Conservation (phyloP, 495 filamentous ascomycete species). For the Neohortaea acidophila region DNA sequence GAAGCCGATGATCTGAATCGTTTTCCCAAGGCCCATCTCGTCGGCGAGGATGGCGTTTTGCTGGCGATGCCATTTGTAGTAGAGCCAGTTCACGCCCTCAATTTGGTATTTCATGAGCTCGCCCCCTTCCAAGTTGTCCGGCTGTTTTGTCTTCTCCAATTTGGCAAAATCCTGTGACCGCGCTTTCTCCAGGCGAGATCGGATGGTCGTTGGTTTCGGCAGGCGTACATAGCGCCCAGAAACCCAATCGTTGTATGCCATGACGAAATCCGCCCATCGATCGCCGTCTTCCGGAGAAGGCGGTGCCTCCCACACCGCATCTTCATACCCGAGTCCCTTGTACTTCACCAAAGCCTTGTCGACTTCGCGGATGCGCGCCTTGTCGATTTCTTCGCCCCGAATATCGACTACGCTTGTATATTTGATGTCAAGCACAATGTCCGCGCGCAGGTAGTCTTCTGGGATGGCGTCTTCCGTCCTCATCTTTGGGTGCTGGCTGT, state of each 20-base stretch:
- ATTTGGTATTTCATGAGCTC: slow-evolving; percentile 87
- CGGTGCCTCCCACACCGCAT: slow-evolving; percentile 75
- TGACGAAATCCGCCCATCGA: slow-evolving; percentile 65
- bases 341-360: slow-evolving; percentile 69
- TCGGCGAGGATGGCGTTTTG: slow-evolving; percentile 91
- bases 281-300: slow-evolving; percentile 50
- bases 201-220: slow-evolving; percentile 37
- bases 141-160: slow-evolving; percentile 57
- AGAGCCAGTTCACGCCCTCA: slow-evolving; percentile 92
- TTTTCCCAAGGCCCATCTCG: slow-evolving; percentile 98
- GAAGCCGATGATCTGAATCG: slow-evolving; percentile 80
- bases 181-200: slow-evolving; percentile 44
- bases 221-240: slow-evolving; percentile 53
- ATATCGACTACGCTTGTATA: slow-evolving; percentile 43
- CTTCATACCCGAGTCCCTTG: slow-evolving; percentile 88
- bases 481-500: slow-evolving; percentile 48
- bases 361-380: slow-evolving; percentile 51
- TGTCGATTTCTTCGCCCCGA: slow-evolving; percentile 42
- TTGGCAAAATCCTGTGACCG: slow-evolving; percentile 49
- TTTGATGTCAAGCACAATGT: slow-evolving; percentile 72
- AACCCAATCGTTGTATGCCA: slow-evolving; percentile 74
- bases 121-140: slow-evolving; percentile 55
- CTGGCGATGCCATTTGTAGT: slow-evolving; percentile 68
- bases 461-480: slow-evolving; percentile 64
- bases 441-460: slow-evolving; percentile 66